Evolutionary conservation across 305 asterid species (phyloP), one percentile per base, ranked within the genome.

Genomic region (Solanum hybrid): DNA sequence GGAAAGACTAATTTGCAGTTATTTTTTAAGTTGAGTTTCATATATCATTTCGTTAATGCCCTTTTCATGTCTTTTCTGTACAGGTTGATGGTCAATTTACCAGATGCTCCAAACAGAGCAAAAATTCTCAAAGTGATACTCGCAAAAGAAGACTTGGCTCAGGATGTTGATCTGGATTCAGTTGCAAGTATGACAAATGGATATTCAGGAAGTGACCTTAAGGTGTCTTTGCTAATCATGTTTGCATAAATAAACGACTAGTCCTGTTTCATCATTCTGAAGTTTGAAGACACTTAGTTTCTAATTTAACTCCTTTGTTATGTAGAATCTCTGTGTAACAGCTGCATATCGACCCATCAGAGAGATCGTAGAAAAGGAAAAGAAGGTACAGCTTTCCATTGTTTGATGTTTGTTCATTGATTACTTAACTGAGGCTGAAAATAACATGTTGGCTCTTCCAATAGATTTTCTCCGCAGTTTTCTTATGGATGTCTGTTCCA

Each of bases 201-300:
- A 29, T 93, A 89, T 86, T 93, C 95, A 22, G 95, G 95, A 78
- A 92, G 92, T 89, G 95, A 93, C 87, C 93, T 93, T 68, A 91
- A 92, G 93, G 95, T 93, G 79, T 79, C 32, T 26, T 65, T 87
- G 38, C 37, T 15, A 90, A 31, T 79, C 20, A 4, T 32, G 86
- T 57, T 57, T 79, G 77, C 31, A 20, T 33, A 26, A 29, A 15
- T 82, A 57, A 37, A 65, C 13, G 20, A 86, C 37, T 32, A 61
- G 89, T 20, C 41, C 36, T 29, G 37, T 24, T 26, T 73, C 39
- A 51, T 65, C 29, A 7, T 33, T 26, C n/a, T 81, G 79, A 20
- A 57, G 79, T 29, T 33, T 24, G 88, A 15, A 31, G 88, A 29
- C 15, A 72, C 75, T 61, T 3, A 79, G 27, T 33, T 34, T 24